Evolutionary conservation across 768 basidiomycete species (phyloP), one percentile per base, ranked within the genome.

Genomic region (Thelephora aurantiotincta): DNA sequence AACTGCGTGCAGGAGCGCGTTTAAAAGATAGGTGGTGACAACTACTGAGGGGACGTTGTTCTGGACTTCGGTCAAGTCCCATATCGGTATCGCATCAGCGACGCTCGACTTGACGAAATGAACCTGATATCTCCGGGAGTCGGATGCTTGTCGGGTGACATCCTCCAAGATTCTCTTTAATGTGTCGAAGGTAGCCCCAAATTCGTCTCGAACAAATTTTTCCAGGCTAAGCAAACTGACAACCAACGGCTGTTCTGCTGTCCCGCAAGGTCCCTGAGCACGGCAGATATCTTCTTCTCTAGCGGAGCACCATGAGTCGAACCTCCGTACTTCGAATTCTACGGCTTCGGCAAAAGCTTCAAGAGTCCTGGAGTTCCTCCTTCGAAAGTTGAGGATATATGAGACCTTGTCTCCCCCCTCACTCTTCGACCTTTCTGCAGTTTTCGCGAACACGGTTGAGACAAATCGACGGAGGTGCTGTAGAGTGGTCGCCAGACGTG

Each of bases 301-400:
- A 12, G 57, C 58, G 1, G 86, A 77, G 57, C 85, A 88, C 83
- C 85, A 90, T 5, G 55, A 58, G 48, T 84, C 73, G 51, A 90
- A 76, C 3, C 51, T 51, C 18, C 67, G 71, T 3, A 87, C 63
- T 48, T 83, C 75, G 18, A 64, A 53, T 50, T 78, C 76, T 42
- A 89, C 63, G 0, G 84, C 85, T 48, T 88, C 84, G 1, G 82
- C 75, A 57, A 88, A 88, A 0, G 88, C 88, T 58, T 90, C 84
- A n/a, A 85, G 62, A 0, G 83, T 87, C 30, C 71, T 73, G 9
- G 78, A 76, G 9, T 54, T 55, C 50, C 57, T 51, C 47, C 38
- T 16, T 14, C 38, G 38, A 14, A 41, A 22, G 12, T n/a, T 41
- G 38, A 41, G 16, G 38, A 41, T 41, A 22, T 14, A 41, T 9